Base-by-base conservation (phyloP, 2,329 filamentous ascomycete genomes). In the Penicillium hesseltinei region DNA sequence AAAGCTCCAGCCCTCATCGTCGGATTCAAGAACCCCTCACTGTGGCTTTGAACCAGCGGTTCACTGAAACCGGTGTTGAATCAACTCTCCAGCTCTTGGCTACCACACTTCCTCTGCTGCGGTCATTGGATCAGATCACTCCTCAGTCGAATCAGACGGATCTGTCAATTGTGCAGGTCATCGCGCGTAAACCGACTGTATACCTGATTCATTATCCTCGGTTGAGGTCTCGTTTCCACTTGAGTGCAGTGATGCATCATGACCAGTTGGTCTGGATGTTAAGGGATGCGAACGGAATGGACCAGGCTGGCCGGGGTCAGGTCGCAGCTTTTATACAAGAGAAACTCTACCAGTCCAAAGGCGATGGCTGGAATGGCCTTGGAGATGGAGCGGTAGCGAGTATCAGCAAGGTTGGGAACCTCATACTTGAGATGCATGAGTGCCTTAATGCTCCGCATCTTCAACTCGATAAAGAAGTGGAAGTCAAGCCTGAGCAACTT, bases 351-450 rank as follows among this genome's bases (percentile, higher is more conserved):
- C 66, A 66, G 35, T 69, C 70, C 4, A 71, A 67, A 39, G 74
- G 74, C 36, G 62, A 74, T 49, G 74, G 75, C 5, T 78, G 75
- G 75, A 70, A 67, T 45, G 75, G 75, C 13, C 63, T 77, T 15
- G 74, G 71, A 11, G 72, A 70, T 57, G 75, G 75, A 17, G 73
- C 69, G 33, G 66, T 76, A 33, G 70, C 73, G 13, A 65, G 69
- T 25, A 62, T 67, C 35, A 67, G 69, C 31, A 70, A 69, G 51
- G 63, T 75, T 19, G 69, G 66, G 27, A 68, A 69, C 48, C 65
- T 77, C 19, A 53, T 78, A 43, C 58, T 55, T 25, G 65, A 68
- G 53, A 63, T 76, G 29, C 68, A 75, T 51, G 63, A 61, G 47
- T 73, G 66, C 54, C 62, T 75, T 21, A 47, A 61, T 23, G 50